These are phyloP conservation scores for Lecanicillium sp. DNA, from an alignment of 2,329 filamentous ascomycete species.

Conservation along the genomic window DNA sequence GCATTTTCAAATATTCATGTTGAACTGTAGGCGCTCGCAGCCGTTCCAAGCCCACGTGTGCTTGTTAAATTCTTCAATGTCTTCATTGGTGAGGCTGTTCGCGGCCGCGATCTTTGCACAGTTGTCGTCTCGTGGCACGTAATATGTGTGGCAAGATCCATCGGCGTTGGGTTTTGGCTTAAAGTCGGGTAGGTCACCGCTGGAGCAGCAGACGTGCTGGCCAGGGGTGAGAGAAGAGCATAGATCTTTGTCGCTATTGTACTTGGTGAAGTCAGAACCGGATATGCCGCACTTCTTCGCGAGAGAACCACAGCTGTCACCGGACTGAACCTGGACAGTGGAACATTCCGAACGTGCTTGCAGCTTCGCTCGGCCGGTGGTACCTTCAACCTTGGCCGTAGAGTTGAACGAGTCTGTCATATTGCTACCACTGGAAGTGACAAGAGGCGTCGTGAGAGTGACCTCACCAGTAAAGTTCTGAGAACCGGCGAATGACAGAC, in stretches of 20 bases:
- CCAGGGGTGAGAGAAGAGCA: slow-evolving; percentile 24
- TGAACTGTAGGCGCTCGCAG: slow-evolving; percentile 10
- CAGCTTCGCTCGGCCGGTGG: background rate
- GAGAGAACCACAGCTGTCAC: slow-evolving; percentile 17
- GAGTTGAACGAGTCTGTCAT: slow-evolving; percentile 9
- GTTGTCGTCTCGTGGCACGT: slow-evolving; percentile 20
- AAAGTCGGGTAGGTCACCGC: slow-evolving; percentile 24
- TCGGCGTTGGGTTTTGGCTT: slow-evolving; percentile 24
- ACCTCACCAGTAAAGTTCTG: slow-evolving; percentile 12
- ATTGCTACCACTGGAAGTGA: slow-evolving; percentile 11
- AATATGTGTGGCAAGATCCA: slow-evolving; percentile 26
- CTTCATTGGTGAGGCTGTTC: slow-evolving; percentile 11
- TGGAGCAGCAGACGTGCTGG: slow-evolving; percentile 29
- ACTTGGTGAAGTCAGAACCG: slow-evolving; percentile 15
- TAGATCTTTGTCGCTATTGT: slow-evolving; percentile 17
- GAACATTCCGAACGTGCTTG: slow-evolving; percentile 2
- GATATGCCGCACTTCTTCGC: slow-evolving; percentile 18
- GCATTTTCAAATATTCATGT: slow-evolving; percentile 14
- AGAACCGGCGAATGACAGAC: slow-evolving; percentile 16
- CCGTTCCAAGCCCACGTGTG: slow-evolving; percentile 18
- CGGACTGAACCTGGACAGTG: slow-evolving; percentile 9
- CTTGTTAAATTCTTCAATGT: slow-evolving; percentile 18
- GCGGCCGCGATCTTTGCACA: slow-evolving; percentile 23
- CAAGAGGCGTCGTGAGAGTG: slow-evolving; percentile 18
- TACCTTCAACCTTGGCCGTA: background rate